Percentiles rank a stretch among this genome's conserved stretches.
phyloP scores from a whole-genome alignment of 805 yeast species.

The Metschnikowia continentalis region DNA sequence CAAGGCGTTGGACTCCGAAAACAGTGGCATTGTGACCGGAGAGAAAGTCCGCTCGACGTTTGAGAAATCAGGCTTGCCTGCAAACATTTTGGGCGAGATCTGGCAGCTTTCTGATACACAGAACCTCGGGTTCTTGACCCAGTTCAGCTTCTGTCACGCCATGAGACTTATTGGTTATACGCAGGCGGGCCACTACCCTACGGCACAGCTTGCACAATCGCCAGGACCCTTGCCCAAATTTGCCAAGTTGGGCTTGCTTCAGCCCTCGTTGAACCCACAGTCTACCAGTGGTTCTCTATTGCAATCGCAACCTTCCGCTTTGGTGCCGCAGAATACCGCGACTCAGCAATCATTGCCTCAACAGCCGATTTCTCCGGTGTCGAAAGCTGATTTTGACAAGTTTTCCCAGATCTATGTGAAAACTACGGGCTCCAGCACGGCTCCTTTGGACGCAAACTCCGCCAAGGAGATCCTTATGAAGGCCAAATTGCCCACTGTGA shows the following conservation, averaged over 20 bases:
- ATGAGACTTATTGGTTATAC: constrained; percentile 86
- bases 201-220: constrained; percentile 46
- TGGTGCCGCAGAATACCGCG: constrained; percentile 30
- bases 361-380: constrained; percentile 34
- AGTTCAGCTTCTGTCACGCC: constrained; percentile 77
- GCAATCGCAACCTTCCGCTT: constrained; percentile 39
- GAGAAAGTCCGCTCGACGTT: constrained; percentile 77
- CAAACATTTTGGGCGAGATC: constrained; percentile 75
- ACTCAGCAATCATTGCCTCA: constrained; percentile 28
- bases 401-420: constrained; percentile 72
- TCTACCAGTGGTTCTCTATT: constrained; percentile 36
- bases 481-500: constrained; percentile 75
- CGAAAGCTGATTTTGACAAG: constrained; percentile 54
- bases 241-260: constrained; percentile 24
- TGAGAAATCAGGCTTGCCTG: constrained; percentile 80
- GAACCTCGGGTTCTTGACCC: constrained; percentile 79
- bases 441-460: constrained; percentile 64
- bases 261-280: constrained; percentile 28
- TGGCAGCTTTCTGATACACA: constrained; percentile 95
- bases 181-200: constrained; percentile 63
- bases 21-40: constrained; percentile 81
- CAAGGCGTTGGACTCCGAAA: constrained; percentile 72
- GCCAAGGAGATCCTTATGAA: constrained; percentile 86
- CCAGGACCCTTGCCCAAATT: constrained; percentile 68
- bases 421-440: constrained; percentile 51